These are phyloP conservation scores for Solanum gandarillasii DNA, from an alignment of 257 asterid species.

Conservation along the genomic window DNA sequence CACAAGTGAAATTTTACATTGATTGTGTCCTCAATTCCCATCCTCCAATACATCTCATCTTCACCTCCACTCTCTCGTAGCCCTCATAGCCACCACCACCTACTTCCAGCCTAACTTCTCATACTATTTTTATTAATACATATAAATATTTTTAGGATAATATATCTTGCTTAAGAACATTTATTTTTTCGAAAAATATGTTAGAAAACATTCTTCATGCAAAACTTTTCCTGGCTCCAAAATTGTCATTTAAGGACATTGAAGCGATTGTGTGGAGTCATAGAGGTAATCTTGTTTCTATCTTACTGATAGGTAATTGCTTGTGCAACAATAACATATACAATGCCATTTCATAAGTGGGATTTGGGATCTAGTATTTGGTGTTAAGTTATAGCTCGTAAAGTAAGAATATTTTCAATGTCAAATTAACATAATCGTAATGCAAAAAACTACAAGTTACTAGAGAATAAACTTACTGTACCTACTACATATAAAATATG, in stretches of 20 bases:
- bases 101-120: background rate
- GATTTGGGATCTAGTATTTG: background rate
- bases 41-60: background rate
- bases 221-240: background rate
- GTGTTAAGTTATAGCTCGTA: background rate
- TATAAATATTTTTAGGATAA: no score
- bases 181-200: no score
- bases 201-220: background rate
- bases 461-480: background rate
- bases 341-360: background rate
- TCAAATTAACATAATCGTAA: background rate
- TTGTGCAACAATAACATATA: background rate
- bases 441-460: background rate
- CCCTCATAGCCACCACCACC: background rate
- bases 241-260: background rate
- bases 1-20: no score
- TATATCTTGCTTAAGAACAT: no score
- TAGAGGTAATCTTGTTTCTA: background rate
- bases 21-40: background rate
- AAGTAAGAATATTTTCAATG: background rate
- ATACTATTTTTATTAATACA: background rate
- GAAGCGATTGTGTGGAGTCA: background rate
- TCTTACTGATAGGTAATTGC: background rate
- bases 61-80: background rate
- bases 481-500: background rate